Evolutionary conservation across 2,329 filamentous ascomycete genomes (phyloP), one percentile per base, ranked within the genome.

Genomic region (Cladophialophora exuberans): DNA sequence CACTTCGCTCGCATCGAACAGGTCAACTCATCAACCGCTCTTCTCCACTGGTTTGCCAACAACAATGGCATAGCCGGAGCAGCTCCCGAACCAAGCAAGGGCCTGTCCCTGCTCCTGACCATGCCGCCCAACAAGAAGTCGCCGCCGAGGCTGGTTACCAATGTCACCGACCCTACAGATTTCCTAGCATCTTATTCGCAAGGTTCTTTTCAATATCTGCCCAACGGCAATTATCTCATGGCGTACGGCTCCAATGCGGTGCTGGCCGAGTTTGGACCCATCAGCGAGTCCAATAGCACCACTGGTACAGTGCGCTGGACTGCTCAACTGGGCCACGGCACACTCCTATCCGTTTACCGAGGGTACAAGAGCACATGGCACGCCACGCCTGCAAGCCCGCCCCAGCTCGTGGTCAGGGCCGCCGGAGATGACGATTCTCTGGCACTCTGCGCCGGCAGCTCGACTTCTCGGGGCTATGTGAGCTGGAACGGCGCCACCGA

Each of bases 401-500:
- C n/a, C n/a, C n/a, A n/a, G n/a, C n/a, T n/a, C n/a, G n/a, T n/a
- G n/a, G n/a, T n/a, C n/a, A n/a, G n/a, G n/a, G n/a, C n/a, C n/a
- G n/a, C n/a, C n/a, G n/a, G n/a, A n/a, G n/a, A n/a, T n/a, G n/a
- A n/a, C n/a, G n/a, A n/a, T n/a, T n/a, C n/a, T n/a, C n/a, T n/a
- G n/a, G n/a, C n/a, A n/a, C n/a, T n/a, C n/a, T n/a, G n/a, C n/a
- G n/a, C n/a, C n/a, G n/a, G n/a, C n/a, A n/a, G n/a, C n/a, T n/a
- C n/a, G n/a, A n/a, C n/a, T n/a, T n/a, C n/a, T n/a, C n/a, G n/a
- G 13, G 71, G 51, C 13, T 74, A 74, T 45, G 71, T 69, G 9
- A 73, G 71, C 56, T 74, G 72, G 71, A 74, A 74, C 35, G 72
- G 72, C 6, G 72, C 72, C 5, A 74, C 72, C 5, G 69, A 69